These are phyloP conservation scores for Gremmenia infestans DNA, from an alignment of 2,329 filamentous ascomycete genomes.

Conservation along the genomic window DNA sequence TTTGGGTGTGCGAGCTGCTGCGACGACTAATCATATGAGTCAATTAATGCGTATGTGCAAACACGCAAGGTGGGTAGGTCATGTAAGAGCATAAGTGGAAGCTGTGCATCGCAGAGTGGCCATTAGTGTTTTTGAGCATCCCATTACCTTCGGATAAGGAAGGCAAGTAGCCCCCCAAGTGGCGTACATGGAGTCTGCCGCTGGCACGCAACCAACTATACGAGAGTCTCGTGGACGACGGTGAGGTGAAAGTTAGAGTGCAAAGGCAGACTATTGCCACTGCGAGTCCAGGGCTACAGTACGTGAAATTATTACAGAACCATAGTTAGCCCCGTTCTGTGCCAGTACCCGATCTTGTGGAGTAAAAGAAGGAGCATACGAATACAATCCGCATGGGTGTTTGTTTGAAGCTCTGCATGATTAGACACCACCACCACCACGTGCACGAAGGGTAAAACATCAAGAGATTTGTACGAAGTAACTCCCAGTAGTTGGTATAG, in stretches of 20 bases:
- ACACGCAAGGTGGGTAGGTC: neutral
- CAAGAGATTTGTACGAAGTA: neutral
- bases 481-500: neutral
- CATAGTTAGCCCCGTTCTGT: neutral
- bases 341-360: neutral
- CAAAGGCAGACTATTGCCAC: neutral
- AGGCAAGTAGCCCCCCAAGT: too few species aligned
- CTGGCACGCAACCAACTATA: neutral
- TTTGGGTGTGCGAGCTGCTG: conserved; percentile 2
- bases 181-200: neutral
- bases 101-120: neutral
- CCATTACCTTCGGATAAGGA: neutral
- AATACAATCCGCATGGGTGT: neutral
- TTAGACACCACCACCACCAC: neutral
- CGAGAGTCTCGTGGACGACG: neutral
- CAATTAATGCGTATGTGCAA: neutral
- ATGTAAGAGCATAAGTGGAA: neutral
- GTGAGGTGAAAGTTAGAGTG: neutral
- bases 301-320: neutral
- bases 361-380: neutral
- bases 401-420: conserved; percentile 1
- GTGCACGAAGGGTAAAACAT: neutral
- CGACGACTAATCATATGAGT: neutral
- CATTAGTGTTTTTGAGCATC: neutral
- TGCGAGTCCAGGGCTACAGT: neutral